These are phyloP conservation scores for Zygnema cylindricum DNA, from an alignment of 139 green algal species.

Conservation along the genomic window DNA sequence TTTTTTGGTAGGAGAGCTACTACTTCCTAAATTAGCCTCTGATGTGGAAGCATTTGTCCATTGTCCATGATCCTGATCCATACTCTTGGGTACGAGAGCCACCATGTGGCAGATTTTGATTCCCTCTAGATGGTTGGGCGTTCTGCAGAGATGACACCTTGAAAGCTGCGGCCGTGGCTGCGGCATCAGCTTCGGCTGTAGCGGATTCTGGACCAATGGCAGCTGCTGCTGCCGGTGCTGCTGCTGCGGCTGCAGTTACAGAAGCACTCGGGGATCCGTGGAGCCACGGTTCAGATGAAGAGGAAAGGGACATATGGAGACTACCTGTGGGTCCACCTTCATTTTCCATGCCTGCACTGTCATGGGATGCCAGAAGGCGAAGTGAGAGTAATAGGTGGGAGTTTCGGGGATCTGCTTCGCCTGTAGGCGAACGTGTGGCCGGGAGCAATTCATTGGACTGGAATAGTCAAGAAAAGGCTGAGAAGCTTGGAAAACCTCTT, in stretches of 20 bases:
- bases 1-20: no score
- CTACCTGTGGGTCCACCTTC: neutral
- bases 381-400: neutral
- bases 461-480: neutral
- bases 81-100: no score
- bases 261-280: neutral
- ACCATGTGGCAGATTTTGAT: no score
- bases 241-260: constrained; percentile 12
- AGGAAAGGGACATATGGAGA: neutral
- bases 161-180: constrained; percentile 52
- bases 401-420: neutral
- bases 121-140: neutral
- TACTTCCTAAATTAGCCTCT: no score
- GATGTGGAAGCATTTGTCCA: no score
- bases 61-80: no score
- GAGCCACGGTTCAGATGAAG: neutral
- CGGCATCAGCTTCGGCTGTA: constrained; percentile 65
- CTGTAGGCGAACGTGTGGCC: neutral
- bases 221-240: constrained; percentile 39
- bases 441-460: neutral
- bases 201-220: constrained; percentile 37
- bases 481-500: neutral
- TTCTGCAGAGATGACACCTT: constrained; percentile 33
- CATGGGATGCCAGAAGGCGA: neutral
- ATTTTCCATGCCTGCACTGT: neutral